A percentile compares a stretch with the other conserved stretches of the same genome.
phyloP scores from a whole-genome alignment of 2,329 filamentous ascomycete genomes.

The Pseudogymnoascus sp. region DNA sequence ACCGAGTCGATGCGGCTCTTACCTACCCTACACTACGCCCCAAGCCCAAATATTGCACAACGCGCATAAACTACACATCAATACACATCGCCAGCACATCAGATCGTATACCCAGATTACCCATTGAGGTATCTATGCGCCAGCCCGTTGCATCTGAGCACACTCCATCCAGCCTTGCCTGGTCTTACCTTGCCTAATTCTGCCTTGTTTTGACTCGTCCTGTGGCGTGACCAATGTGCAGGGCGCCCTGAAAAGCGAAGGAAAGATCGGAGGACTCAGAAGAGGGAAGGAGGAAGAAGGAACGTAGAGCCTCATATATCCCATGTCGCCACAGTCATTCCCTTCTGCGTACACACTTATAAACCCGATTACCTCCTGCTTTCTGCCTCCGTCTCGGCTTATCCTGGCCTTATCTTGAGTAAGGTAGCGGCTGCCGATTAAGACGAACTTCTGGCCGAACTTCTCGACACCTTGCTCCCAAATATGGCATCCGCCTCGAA shows the following conservation, averaged over 20 bases:
- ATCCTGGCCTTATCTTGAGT: neutral
- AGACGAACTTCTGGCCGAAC: neutral
- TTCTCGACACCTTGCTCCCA: neutral
- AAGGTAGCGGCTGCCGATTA: neutral
- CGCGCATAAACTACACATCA: neutral
- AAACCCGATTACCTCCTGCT: neutral
- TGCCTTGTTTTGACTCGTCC: slow-evolving; percentile 1
- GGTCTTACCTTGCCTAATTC: neutral
- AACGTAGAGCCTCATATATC: slow-evolving; percentile 5
- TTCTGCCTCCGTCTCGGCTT: neutral
- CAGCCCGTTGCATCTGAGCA: neutral
- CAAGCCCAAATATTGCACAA: neutral
- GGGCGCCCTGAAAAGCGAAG: neutral
- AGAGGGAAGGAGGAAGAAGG: neutral
- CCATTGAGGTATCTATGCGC: neutral
- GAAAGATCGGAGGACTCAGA: neutral
- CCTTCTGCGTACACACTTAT: neutral
- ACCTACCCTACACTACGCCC: neutral
- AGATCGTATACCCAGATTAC: neutral
- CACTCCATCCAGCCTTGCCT: neutral
- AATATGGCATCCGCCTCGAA: slow-evolving; percentile 9
- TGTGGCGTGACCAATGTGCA: neutral
- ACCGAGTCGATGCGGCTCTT: neutral
- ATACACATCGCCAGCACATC: neutral
- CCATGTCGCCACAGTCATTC: slow-evolving; percentile 1